phyloP scores from a whole-genome alignment of 2,329 filamentous ascomycete genomes.

The Myrmaecium sp. region DNA sequence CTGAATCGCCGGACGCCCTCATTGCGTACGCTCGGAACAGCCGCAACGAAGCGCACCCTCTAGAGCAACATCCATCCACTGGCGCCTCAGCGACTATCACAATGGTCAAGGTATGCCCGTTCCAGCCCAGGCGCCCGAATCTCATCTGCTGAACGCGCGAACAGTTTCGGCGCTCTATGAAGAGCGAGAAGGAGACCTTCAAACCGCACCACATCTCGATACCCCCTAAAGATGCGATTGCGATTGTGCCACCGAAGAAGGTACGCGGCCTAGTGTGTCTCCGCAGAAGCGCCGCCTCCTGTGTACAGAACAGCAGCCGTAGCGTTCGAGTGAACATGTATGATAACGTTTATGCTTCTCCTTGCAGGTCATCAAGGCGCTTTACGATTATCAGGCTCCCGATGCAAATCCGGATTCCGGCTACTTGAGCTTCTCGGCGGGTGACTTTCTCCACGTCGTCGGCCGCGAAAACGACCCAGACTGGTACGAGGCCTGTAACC shows the following conservation, averaged over 20 bases:
- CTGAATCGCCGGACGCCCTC: too few species aligned
- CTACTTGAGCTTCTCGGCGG: constrained; percentile 77
- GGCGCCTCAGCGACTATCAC: constrained; percentile 3
- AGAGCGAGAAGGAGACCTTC: constrained; percentile 62
- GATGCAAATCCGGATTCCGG: constrained; percentile 38
- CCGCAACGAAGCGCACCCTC: too few species aligned
- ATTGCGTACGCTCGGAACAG: too few species aligned
- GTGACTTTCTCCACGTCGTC: constrained; percentile 97
- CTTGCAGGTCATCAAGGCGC: constrained; percentile 82
- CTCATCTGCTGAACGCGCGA: constrained; percentile 1
- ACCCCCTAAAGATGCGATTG: constrained; percentile 68
- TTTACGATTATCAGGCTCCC: constrained; percentile 78
- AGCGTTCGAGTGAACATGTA: too few species aligned
- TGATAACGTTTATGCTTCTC: too few species aligned
- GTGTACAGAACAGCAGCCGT: background rate
- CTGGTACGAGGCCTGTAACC: constrained; percentile 99
- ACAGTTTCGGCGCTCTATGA: constrained; percentile 67
- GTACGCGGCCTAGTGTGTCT: constrained; percentile 42
- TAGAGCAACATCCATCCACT: too few species aligned
- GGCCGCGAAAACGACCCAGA: constrained; percentile 84
- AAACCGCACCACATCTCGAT: constrained; percentile 60
- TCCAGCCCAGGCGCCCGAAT: too few species aligned
- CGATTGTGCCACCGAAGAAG: constrained; percentile 87
- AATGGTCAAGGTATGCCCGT: constrained; percentile 12
- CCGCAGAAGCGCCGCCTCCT: constrained; percentile 3